Evolutionary conservation across 176 grass and related monocot species (phyloP).

Genomic region (Ananas comosus): DNA sequence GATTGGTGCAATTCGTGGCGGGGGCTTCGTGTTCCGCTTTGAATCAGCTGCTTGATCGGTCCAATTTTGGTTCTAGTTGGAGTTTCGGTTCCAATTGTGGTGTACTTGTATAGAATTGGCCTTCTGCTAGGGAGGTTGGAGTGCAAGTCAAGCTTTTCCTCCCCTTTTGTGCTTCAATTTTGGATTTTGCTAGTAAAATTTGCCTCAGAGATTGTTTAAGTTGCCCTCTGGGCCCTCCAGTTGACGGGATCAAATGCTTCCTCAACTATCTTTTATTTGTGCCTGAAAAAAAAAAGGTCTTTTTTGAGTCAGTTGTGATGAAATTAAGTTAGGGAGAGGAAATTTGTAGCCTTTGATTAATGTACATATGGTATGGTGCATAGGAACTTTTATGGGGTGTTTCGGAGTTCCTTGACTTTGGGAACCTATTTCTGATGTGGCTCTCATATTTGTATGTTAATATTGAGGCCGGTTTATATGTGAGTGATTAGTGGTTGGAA

Average conservation of each 20-base stretch:
- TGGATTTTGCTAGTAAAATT: background rate
- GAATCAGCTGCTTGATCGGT: constrained; percentile 4
- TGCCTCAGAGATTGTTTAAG: background rate
- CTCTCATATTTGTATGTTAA: background rate
- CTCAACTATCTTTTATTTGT: background rate
- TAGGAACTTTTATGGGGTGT: constrained; percentile 4
- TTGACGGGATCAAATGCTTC: background rate
- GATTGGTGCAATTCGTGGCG: constrained; percentile 14
- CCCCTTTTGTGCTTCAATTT: background rate
- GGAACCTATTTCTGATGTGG: background rate
- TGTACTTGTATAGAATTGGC: background rate
- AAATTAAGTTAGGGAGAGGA: background rate
- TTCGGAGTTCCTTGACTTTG: constrained; percentile 2
- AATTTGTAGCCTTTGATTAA: background rate
- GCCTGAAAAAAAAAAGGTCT: background rate
- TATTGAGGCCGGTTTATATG: background rate
- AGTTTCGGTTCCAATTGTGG: background rate
- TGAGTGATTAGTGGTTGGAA: constrained; percentile 1
- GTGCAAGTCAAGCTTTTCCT: background rate
- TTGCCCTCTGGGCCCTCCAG: background rate
- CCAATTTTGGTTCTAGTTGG: constrained; percentile 1
- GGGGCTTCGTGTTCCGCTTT: background rate
- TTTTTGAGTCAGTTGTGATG: background rate
- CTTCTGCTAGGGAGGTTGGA: background rate
- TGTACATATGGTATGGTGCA: background rate